Evolutionary conservation across 2,329 filamentous ascomycete genomes (phyloP).

Genomic region (Orbilia oligospora): DNA sequence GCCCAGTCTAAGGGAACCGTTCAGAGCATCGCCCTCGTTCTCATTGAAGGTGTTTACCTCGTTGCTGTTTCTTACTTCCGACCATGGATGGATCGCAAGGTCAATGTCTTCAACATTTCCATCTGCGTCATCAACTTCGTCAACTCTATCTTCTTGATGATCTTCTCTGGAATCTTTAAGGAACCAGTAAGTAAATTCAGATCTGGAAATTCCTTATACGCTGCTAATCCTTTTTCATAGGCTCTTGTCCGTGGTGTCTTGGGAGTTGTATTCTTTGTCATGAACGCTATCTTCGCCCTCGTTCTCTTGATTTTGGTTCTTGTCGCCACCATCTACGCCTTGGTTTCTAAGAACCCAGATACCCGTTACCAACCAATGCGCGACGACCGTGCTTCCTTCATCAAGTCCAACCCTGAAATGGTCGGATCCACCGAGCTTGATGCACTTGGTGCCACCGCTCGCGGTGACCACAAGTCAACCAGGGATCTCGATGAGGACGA

Average conservation of each 20-base stretch:
- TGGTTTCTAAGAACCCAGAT: constrained; percentile 94
- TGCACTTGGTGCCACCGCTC: constrained; percentile 87
- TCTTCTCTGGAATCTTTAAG: constrained; percentile 89
- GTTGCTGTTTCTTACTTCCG: constrained; percentile 84
- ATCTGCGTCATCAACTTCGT: constrained; percentile 92
- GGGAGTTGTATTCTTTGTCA: constrained; percentile 88
- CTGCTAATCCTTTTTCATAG: constrained; percentile 66
- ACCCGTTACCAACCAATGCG: constrained; percentile 96
- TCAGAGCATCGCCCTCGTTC: constrained; percentile 84
- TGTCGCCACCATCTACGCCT: constrained; percentile 81
- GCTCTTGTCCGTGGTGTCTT: constrained; percentile 87
- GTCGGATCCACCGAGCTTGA: constrained; percentile 85
- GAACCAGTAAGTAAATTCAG: constrained; percentile 75
- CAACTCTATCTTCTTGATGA: constrained; percentile 87
- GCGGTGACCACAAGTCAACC: constrained; percentile 79
- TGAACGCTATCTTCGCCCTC: constrained; percentile 86
- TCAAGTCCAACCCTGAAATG: constrained; percentile 92
- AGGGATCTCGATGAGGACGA: constrained; percentile 81
- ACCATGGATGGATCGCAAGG: constrained; percentile 99
- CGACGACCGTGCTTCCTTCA: constrained; percentile 95
- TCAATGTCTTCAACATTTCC: constrained; percentile 94
- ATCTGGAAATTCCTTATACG: constrained; percentile 41
- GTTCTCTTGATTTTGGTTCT: constrained; percentile 87
- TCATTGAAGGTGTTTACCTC: constrained; percentile 84
- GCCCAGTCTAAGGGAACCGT: constrained; percentile 78